phyloP scores from a whole-genome alignment of 495 filamentous ascomycete genomes.

The Talaromyces thailandensis region DNA sequence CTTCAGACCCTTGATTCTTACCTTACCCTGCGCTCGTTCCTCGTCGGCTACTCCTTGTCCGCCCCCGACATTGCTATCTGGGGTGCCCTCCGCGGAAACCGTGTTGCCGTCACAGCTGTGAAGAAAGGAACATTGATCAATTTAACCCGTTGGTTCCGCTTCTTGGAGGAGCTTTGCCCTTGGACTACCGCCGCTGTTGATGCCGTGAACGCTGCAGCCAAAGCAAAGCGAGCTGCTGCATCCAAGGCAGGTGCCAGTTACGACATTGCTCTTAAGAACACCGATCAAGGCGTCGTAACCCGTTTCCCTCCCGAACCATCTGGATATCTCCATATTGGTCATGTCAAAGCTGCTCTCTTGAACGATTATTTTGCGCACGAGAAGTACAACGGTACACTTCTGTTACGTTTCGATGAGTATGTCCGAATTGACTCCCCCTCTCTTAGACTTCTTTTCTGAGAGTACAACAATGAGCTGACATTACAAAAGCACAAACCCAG shows the following conservation, averaged over 20 bases:
- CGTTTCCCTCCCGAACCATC: constrained; percentile 95
- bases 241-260: constrained; percentile 83
- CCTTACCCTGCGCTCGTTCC: constrained; percentile 74
- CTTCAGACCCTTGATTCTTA: constrained; percentile 76
- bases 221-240: constrained; percentile 58
- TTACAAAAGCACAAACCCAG: constrained; percentile 61
- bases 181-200: constrained; percentile 44
- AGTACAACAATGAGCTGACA: background rate
- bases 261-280: constrained; percentile 79
- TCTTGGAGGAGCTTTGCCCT: constrained; percentile 71
- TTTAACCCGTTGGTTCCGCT: constrained; percentile 80
- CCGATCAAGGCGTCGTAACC: constrained; percentile 87
- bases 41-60: constrained; percentile 73
- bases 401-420: constrained; percentile 69
- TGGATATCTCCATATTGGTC: constrained; percentile 89
- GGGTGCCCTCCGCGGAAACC: constrained; percentile 77
- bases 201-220: constrained; percentile 47
- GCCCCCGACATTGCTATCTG: constrained; percentile 76
- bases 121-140: constrained; percentile 72
- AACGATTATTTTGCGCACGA: constrained; percentile 93
- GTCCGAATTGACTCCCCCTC: too few relatives aligned
- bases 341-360: constrained; percentile 85
- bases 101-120: constrained; percentile 70
- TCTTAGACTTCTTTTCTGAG: too few relatives aligned
- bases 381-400: constrained; percentile 74